Percentiles rank a stretch among this genome's conserved stretches.
phyloP scores from a whole-genome alignment of 352 stramenopile genomes.

The Phytophthora pisi region DNA sequence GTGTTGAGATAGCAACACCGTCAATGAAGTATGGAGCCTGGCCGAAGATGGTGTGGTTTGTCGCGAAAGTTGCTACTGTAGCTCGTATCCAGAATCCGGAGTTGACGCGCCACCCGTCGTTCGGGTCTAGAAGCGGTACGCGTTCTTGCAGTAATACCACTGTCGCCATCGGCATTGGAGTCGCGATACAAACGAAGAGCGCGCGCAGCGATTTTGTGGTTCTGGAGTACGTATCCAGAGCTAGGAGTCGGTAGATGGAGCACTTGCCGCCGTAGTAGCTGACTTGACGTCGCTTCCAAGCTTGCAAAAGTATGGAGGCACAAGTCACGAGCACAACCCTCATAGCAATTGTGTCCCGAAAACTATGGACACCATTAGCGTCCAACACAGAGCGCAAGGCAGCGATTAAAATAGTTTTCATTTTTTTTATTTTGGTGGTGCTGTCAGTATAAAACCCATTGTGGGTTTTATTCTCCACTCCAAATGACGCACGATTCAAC shows the following conservation, averaged over 20 bases:
- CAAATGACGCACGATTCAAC: too few species aligned
- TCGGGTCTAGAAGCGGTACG: constrained; percentile 16
- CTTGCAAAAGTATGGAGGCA: not conserved
- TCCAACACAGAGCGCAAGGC: not conserved
- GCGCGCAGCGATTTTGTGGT: not conserved
- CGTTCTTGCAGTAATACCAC: constrained; percentile 8
- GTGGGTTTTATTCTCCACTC: too few species aligned
- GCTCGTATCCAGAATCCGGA: constrained; percentile 17
- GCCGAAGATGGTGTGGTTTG: not conserved
- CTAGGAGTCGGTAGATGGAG: constrained; percentile 6
- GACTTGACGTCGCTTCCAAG: constrained; percentile 7
- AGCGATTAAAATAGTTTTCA: too few species aligned
- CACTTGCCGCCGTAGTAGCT: constrained; percentile 8
- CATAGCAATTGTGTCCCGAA: not conserved
- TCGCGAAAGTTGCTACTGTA: not conserved
- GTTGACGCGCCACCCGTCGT: constrained; percentile 8
- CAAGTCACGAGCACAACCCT: not conserved
- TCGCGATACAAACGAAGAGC: constrained; percentile 9
- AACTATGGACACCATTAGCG: not conserved
- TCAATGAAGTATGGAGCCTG: constrained; percentile 1
- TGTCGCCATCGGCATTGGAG: constrained; percentile 1
- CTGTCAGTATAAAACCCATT: too few species aligned
- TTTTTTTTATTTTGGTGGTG: too few species aligned
- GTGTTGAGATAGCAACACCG: not conserved
- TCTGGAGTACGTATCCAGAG: constrained; percentile 13